Conservation (phyloP, 2,329 filamentous ascomycete species). For the Sclerotinia subarctica region DNA sequence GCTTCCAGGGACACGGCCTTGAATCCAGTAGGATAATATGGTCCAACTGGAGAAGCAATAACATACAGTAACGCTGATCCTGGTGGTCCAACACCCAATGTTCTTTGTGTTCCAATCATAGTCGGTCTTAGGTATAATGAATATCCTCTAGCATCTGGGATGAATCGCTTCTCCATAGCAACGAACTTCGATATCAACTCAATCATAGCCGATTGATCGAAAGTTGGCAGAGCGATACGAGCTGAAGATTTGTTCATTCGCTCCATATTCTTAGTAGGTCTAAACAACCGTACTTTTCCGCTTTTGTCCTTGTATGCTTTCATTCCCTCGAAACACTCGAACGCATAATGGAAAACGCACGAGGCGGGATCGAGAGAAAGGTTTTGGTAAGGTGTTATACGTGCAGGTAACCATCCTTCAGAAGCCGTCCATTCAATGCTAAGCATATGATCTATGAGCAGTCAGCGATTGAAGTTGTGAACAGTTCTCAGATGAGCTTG, state of each 20-base stretch:
- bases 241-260: constrained; percentile 88
- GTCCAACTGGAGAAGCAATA: constrained; percentile 93
- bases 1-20: constrained; percentile 95
- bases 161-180: constrained; percentile 82
- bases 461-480: constrained; percentile 15
- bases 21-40: constrained; percentile 98
- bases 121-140: constrained; percentile 94
- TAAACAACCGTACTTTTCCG: constrained; percentile 80
- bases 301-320: constrained; percentile 92
- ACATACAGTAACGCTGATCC: constrained; percentile 89
- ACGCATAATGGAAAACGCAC: constrained; percentile 98
- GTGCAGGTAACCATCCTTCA: constrained; percentile 69
- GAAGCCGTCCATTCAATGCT: constrained; percentile 86
- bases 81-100: constrained; percentile 87
- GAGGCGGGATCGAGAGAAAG: constrained; percentile 93
- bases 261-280: constrained; percentile 94
- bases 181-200: constrained; percentile 78
- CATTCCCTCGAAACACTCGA: constrained; percentile 98
- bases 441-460: constrained; percentile 86
- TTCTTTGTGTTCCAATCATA: constrained; percentile 95
- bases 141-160: constrained; percentile 82
- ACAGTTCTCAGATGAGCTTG: constrained; percentile 41
- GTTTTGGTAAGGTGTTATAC: constrained; percentile 93
- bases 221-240: constrained; percentile 89
- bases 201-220: constrained; percentile 70